phyloP scores from a whole-genome alignment of 768 basidiomycete genomes.

The Boletus reticulatus region DNA sequence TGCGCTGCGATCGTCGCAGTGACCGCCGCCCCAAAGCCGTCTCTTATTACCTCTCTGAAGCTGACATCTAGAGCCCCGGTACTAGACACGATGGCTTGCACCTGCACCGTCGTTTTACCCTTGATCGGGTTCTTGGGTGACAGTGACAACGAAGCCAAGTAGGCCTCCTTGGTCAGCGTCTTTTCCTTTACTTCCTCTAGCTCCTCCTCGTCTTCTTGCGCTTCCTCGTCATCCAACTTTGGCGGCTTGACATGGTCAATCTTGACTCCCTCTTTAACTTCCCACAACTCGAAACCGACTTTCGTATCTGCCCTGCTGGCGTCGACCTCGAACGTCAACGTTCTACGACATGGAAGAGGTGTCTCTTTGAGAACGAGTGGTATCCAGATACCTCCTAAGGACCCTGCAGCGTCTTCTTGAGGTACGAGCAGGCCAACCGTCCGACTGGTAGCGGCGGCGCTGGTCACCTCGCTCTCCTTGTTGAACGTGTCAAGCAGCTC shows the following conservation, averaged over 20 bases:
- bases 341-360: slow-evolving; percentile 63
- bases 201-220: slow-evolving; percentile 43
- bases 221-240: slow-evolving; percentile 42
- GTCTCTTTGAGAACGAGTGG: slow-evolving; percentile 71
- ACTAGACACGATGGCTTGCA: slow-evolving; percentile 35
- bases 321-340: slow-evolving; percentile 55
- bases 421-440: slow-evolving; percentile 72
- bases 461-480: slow-evolving; percentile 38
- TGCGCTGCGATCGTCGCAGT: slow-evolving; percentile 25
- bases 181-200: slow-evolving; percentile 65
- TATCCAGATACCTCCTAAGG: slow-evolving; percentile 62
- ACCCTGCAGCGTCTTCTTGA: slow-evolving; percentile 34
- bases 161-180: slow-evolving; percentile 51
- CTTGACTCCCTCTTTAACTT: slow-evolving; percentile 65
- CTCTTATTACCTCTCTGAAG: slow-evolving; percentile 37
- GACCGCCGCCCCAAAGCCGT: slow-evolving; percentile 32
- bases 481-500: slow-evolving; percentile 53
- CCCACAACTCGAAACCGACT: slow-evolving; percentile 75
- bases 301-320: slow-evolving; percentile 35
- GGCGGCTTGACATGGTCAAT: slow-evolving; percentile 55
- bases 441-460: slow-evolving; percentile 54
- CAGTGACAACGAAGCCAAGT: slow-evolving; percentile 40
- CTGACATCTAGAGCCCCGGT: slow-evolving; percentile 37
- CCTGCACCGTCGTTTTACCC: slow-evolving; percentile 52
- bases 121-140: slow-evolving; percentile 38